These are phyloP conservation scores for Grosmannia clavigera DNA, from an alignment of 2,329 filamentous ascomycete species.

Conservation along the genomic window DNA sequence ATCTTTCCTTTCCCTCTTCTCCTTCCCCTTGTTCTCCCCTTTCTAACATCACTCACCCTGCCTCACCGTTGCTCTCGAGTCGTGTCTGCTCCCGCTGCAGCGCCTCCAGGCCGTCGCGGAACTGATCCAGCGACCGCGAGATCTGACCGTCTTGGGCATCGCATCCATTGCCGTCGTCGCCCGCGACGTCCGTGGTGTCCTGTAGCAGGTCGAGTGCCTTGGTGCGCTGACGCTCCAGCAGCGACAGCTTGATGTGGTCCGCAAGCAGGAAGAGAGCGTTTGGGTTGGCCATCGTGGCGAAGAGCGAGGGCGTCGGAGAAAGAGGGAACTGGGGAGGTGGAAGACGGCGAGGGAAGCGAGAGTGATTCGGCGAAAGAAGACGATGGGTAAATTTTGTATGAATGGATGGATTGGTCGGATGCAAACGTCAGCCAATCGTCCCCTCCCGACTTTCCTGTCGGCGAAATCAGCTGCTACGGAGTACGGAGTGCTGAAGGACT, in stretches of 20 bases:
- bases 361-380: neutral
- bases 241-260: constrained; percentile 92
- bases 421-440: neutral
- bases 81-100: constrained; percentile 53
- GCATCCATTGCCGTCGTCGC: constrained; percentile 17
- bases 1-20: neutral
- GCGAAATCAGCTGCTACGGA: neutral
- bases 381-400: neutral
- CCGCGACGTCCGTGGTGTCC: constrained; percentile 31
- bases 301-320: neutral
- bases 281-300: constrained; percentile 36
- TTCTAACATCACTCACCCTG: constrained; percentile 33
- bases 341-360: neutral
- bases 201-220: constrained; percentile 56
- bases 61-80: constrained; percentile 51
- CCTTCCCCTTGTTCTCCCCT: neutral
- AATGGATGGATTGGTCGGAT: neutral
- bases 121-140: constrained; percentile 73
- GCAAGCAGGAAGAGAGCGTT: constrained; percentile 84
- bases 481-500: neutral
- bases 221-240: constrained; percentile 83
- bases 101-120: constrained; percentile 65
- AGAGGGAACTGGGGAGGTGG: neutral
- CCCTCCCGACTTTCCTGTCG: neutral
- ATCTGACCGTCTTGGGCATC: constrained; percentile 79